Evolutionary conservation across 768 basidiomycete genomes (phyloP), one percentile per base, ranked within the genome.

Genomic region (Tephrocybe sp.): DNA sequence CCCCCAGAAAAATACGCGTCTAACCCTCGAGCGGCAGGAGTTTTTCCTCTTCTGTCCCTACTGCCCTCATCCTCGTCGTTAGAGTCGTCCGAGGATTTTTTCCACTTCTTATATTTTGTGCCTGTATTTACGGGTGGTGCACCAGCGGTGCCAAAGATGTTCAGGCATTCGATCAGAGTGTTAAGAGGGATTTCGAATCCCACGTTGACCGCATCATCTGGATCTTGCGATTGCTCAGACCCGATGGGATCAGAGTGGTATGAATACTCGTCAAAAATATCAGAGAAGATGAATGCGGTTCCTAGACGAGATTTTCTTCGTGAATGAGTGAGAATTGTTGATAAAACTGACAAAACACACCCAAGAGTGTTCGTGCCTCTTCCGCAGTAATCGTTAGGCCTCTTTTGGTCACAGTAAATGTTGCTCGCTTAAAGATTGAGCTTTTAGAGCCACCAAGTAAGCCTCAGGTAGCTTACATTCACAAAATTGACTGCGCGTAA

Each of bases 131-230:
- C 61, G 32, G 65, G 61, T 30, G 68, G 62, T 34, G 73, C 66
- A 11, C 79, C 75, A 1, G 88, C 90, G 10, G 92, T 89, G 23
- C 96, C 95, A 60, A 95, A 98, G 49, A 98, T 86, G 60, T 96
- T 95, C 30, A 99, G 74, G 60, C 91, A 94, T 56, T 97, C 93
- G 53, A 97, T 79, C 45, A 98, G 70, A 3, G 85, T 86, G 63
- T 83, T 80, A 34, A 99, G 79, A 2, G 88, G 87, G 49, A 99
- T 78, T 65, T 95, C 92, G 60, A 98, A 89, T 0, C 82, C 76
- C 2, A 72, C 67, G 47, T 71, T 75, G 19, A 72, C 67, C 9
- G 58, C 59, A 26, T 65, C 66, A 9, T 68, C 62, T 17, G 61
- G 62, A 38, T 59, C 51, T 50, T 66, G 61, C 7, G 66, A 66